Conservation (phyloP, 2,329 filamentous ascomycete species). For the Fusarium sp. region DNA sequence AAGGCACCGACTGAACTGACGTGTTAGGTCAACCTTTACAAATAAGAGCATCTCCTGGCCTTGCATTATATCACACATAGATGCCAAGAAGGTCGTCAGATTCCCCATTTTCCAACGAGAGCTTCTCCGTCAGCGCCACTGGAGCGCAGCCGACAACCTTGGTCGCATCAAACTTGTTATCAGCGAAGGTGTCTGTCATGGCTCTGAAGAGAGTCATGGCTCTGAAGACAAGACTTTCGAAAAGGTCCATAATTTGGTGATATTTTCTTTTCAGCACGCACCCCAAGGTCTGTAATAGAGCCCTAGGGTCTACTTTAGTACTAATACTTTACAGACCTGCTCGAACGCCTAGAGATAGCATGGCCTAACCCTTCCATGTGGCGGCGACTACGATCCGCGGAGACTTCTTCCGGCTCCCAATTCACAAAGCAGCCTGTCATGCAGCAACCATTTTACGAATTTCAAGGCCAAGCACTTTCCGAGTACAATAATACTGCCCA, state of each 20-base stretch:
- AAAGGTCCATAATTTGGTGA: constrained; percentile 76
- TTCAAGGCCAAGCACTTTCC: background rate
- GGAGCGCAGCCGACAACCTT: constrained; percentile 76
- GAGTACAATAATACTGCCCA: background rate
- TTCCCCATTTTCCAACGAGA: constrained; percentile 80
- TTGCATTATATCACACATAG: constrained; percentile 62
- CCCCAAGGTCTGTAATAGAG: constrained; percentile 69
- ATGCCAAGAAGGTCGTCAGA: constrained; percentile 67
- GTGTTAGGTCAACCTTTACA: constrained; percentile 64
- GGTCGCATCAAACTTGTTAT: constrained; percentile 82
- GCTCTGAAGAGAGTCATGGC: constrained; percentile 61
- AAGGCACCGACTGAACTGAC: constrained; percentile 1
- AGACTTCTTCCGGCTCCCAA: constrained; percentile 52
- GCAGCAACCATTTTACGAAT: background rate
- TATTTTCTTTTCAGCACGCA: constrained; percentile 87
- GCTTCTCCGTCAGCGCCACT: constrained; percentile 74
- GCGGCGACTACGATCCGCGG: constrained; percentile 51
- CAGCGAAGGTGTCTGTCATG: constrained; percentile 75
- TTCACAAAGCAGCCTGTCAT: constrained; percentile 47
- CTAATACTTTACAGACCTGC: constrained; percentile 61
- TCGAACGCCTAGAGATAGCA: constrained; percentile 78
- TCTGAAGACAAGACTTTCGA: constrained; percentile 67
- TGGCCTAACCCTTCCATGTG: constrained; percentile 83
- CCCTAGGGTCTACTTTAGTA: rapidly evolving
- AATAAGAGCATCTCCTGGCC: constrained; percentile 63